Percentiles rank a stretch among this genome's conserved stretches.
Conservation (phyloP, 495 filamentous ascomycete genomes). For the Niebla homalea region DNA sequence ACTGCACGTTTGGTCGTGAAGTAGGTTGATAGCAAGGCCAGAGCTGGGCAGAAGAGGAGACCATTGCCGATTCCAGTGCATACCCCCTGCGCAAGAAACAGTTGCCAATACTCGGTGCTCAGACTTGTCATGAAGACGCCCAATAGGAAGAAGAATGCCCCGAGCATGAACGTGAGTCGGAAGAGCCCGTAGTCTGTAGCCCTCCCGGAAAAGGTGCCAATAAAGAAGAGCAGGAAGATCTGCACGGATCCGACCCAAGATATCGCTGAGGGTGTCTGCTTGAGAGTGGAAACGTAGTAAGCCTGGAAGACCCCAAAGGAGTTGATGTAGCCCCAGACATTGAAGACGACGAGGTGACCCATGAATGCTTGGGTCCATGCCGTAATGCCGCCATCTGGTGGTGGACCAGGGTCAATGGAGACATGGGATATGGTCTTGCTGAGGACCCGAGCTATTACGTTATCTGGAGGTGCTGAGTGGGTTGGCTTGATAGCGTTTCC, state of each 20-base stretch:
- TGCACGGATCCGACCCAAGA: slow-evolving; percentile 68
- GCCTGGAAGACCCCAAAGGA: slow-evolving; percentile 72
- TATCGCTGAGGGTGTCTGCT: slow-evolving; percentile 47
- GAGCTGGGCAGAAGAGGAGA: slow-evolving; percentile 53
- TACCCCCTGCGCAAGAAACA: slow-evolving; percentile 76
- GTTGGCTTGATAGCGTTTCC: neutral
- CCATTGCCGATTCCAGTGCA: slow-evolving; percentile 62
- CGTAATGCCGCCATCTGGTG: slow-evolving; percentile 46
- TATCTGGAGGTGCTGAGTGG: neutral
- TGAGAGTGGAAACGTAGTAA: slow-evolving; percentile 47
- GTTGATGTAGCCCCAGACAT: slow-evolving; percentile 66
- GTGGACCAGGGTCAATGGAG: slow-evolving; percentile 38
- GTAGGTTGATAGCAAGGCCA: slow-evolving; percentile 60
- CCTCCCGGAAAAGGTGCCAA: slow-evolving; percentile 54
- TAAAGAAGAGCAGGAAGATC: slow-evolving; percentile 59
- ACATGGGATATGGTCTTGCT: slow-evolving; percentile 7
- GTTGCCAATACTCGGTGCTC: slow-evolving; percentile 57
- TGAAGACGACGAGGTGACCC: slow-evolving; percentile 53
- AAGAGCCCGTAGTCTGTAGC: slow-evolving; percentile 61
- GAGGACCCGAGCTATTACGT: slow-evolving; percentile 4
- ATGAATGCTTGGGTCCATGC: slow-evolving; percentile 59
- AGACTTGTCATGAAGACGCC: slow-evolving; percentile 63
- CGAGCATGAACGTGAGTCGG: slow-evolving; percentile 38
- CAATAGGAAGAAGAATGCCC: slow-evolving; percentile 44
- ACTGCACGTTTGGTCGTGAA: slow-evolving; percentile 54